Conservation (phyloP, 192 early-diverging fungal genomes). For the Linnemannia exigua region DNA sequence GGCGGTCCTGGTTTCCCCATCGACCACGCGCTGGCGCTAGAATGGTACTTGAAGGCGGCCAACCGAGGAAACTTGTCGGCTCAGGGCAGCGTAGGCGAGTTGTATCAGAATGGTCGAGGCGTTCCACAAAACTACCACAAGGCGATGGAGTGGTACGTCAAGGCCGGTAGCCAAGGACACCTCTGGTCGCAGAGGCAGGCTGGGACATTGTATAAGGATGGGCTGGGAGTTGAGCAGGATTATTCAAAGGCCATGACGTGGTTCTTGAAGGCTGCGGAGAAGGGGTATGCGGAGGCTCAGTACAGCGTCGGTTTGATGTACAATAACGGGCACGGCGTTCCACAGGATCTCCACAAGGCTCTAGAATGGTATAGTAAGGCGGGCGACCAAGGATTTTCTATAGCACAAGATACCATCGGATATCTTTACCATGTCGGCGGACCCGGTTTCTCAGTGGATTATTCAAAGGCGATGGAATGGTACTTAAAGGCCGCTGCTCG, state of each 20-base stretch:
- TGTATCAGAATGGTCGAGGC: too few species aligned
- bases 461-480: background rate
- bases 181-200: too few species aligned
- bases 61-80: too few species aligned
- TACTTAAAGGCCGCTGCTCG: background rate
- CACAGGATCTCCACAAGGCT: background rate
- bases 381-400: background rate
- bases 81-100: too few species aligned
- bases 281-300: background rate
- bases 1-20: too few species aligned
- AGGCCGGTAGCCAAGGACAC: too few species aligned
- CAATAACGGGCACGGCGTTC: slow-evolving; percentile 4
- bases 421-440: background rate
- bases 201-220: background rate
- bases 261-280: background rate
- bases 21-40: too few species aligned
- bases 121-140: too few species aligned
- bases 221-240: background rate
- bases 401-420: background rate
- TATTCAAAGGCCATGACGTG: background rate
- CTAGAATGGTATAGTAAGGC: background rate
- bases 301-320: background rate
- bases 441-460: background rate
- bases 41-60: too few species aligned
- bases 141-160: too few species aligned